A percentile compares a stretch with the other conserved stretches of the same genome.
Conservation (phyloP, 139 green algal genomes). For the Pleodorina starrii region DNA sequence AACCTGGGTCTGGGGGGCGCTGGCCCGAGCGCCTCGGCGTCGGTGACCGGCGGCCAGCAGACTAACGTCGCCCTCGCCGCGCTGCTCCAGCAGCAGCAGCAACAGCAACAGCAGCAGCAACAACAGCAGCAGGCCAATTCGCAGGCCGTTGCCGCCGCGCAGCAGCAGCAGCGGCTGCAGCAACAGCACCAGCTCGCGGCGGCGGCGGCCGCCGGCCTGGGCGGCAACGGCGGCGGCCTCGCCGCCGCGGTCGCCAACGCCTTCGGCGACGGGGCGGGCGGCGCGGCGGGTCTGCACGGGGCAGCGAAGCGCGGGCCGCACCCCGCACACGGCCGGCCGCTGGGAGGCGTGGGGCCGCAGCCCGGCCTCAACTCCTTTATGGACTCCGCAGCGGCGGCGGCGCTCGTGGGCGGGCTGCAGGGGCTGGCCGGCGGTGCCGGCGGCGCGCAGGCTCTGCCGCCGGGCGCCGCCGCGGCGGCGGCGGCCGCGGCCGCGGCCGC, state of each 20-base stretch:
- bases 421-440: not conserved
- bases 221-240: not conserved
- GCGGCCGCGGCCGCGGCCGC: not conserved
- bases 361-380: slow-evolving; percentile 15
- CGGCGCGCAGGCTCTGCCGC: not conserved
- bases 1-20: not conserved
- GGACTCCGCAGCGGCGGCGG: slow-evolving; percentile 21
- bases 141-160: not conserved
- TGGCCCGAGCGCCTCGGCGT: not conserved
- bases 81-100: slow-evolving; percentile 30
- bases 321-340: not conserved
- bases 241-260: slow-evolving; percentile 38
- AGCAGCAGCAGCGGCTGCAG: not conserved
- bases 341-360: not conserved
- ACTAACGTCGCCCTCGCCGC: not conserved
- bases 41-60: not conserved
- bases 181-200: not conserved
- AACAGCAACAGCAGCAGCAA: slow-evolving; percentile 9
- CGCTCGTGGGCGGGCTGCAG: slow-evolving; percentile 17
- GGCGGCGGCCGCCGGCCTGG: not conserved
- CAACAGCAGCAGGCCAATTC: not conserved
- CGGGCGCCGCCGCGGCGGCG: not conserved
- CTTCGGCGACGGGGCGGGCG: not conserved
- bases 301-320: not conserved
- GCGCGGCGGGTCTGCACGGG: not conserved